Base-by-base conservation (phyloP, 2,329 filamentous ascomycete species). In the Exserohilum turcica region DNA sequence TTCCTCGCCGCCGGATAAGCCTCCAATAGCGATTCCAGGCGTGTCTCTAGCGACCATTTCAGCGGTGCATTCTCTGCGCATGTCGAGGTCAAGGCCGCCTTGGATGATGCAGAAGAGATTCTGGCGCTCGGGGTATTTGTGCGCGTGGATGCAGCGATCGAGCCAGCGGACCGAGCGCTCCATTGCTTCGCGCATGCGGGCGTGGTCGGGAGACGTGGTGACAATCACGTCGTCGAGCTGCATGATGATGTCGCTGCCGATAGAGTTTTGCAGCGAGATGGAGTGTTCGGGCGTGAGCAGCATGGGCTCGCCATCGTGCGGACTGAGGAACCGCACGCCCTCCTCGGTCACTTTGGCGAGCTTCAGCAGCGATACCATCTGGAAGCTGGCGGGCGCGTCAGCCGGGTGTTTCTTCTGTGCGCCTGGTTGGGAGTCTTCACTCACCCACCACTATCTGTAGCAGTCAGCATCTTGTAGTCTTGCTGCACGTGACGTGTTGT, bases 21-120 rank as follows among this genome's bases (percentile, higher is more conserved):
- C 94, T 27, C 95, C 94, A 66, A 99, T 97, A 19, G 94, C 94
- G 66, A 99, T 96, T 12, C 94, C 94, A 0, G 94, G 94, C 0
- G 95, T 99, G 76, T 96, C 87, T 61, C 95, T 83, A 29, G 85
- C 87, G 2, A 96, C 82, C 95, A 99, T 99, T 70, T 90, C 88
- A 43, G 79, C 78, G 61, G 90, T 93, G 77, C 95, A 99, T 72
- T 93, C 83, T 57, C 82, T 83, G 18, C 94, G 85, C 81, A 99
- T 85, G 1, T 92, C 89, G 4, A 96, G 78, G 74, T 99, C 92
- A 7, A 99, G 79, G 0, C 94, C 94, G 56, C 94, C 94, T 76
- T 99, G 94, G 62, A 99, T 97, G 69, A 99, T 99, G 76, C 95
- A 99, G 76, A 99, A 99, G 5, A 99, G 82, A 67, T 97, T 99